Evolutionary conservation across 2,329 filamentous ascomycete species (phyloP).

Genomic region (Ophiosphaerella korrae): DNA sequence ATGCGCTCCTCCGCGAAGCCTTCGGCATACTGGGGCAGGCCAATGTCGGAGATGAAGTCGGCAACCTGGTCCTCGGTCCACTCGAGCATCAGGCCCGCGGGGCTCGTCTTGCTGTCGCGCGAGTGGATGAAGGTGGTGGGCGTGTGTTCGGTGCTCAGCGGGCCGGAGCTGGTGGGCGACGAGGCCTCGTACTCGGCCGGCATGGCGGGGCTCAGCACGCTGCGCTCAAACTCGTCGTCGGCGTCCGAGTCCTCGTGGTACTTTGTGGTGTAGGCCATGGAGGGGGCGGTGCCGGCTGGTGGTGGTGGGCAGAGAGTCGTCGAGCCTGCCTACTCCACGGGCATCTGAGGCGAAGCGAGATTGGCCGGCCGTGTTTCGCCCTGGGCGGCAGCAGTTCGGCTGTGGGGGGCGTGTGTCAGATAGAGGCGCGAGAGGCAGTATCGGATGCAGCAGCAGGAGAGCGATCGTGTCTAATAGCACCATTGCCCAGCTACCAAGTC

Average conservation of each 20-base stretch:
- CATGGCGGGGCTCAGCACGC: conserved; percentile 69
- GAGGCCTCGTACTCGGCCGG: conserved; percentile 70
- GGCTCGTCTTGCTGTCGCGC: conserved; percentile 66
- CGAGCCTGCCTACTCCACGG: too few relatives aligned
- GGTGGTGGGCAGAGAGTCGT: conserved; percentile 5
- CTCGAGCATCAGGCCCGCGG: conserved; percentile 76
- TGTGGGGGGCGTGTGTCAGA: conserved; percentile 28
- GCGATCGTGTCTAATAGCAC: too few relatives aligned
- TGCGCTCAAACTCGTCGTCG: conserved; percentile 82
- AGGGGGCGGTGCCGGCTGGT: conserved; percentile 9
- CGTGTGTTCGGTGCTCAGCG: conserved; percentile 74
- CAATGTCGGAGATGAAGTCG: conserved; percentile 81
- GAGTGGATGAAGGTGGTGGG: conserved; percentile 77
- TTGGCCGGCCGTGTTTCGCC: conserved; percentile 40
- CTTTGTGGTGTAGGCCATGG: conserved; percentile 52
- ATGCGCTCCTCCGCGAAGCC: conserved; percentile 91
- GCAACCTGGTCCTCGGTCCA: conserved; percentile 89
- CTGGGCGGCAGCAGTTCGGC: conserved; percentile 18
- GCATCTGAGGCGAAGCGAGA: conserved; percentile 46
- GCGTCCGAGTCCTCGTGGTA: conserved; percentile 76
- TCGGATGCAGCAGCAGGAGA: neutral
- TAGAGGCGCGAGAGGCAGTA: conserved; percentile 14
- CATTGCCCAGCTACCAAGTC: too few relatives aligned
- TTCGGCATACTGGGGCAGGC: conserved; percentile 81
- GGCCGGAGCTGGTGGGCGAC: conserved; percentile 70